Percentiles rank a stretch among this genome's conserved stretches.
phyloP scores from a whole-genome alignment of 306 rosid species.

The Parietaria judaica region DNA sequence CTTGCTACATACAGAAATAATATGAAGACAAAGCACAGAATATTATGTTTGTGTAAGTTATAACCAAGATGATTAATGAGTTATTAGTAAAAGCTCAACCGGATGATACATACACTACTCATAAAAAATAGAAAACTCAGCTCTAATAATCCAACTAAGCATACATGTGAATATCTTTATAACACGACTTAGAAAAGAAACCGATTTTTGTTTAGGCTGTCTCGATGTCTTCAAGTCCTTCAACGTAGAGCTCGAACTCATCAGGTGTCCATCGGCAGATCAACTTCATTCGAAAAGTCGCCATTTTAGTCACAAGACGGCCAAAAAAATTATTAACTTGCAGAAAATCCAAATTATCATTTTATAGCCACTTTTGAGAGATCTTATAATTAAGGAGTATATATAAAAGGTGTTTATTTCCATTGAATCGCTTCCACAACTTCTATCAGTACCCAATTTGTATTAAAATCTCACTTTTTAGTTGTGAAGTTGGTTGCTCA shows the following conservation, averaged over 20 bases:
- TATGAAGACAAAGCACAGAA: too few relatives aligned
- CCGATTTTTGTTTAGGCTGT: constrained; percentile 29
- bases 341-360: too few relatives aligned
- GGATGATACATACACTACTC: constrained; percentile 1
- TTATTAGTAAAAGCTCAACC: background rate
- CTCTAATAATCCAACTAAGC: constrained; percentile 1
- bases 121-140: background rate
- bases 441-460: background rate
- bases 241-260: constrained; percentile 56
- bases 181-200: background rate
- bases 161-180: background rate
- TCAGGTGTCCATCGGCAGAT: constrained; percentile 75
- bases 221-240: constrained; percentile 67
- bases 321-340: constrained; percentile 11
- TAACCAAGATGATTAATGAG: too few relatives aligned
- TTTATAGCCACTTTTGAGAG: constrained; percentile 9
- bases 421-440: constrained; percentile 2
- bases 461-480: background rate
- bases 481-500: too few relatives aligned
- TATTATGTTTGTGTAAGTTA: too few relatives aligned
- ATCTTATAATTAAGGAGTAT: background rate
- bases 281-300: constrained; percentile 64
- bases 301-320: constrained; percentile 40
- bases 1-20: too few relatives aligned
- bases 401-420: background rate